These are phyloP conservation scores for Magnusiomyces tetraspermus DNA, from an alignment of 1,139 yeast genomes.

Conservation along the genomic window DNA sequence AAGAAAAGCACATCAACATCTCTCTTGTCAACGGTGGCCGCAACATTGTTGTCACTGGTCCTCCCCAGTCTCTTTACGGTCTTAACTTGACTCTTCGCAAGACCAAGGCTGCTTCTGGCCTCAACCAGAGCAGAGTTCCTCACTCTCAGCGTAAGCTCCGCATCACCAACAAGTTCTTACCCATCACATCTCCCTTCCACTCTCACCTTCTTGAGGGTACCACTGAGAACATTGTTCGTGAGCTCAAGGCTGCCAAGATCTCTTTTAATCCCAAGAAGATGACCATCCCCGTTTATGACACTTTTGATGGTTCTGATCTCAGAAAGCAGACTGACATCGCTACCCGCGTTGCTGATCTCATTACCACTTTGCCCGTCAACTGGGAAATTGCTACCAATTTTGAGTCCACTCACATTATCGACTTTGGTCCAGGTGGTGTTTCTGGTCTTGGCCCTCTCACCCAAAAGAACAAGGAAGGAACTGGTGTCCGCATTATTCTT, in stretches of 20 bases:
- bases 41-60: conserved; percentile 92
- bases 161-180: conserved; percentile 87
- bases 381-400: conserved; percentile 90
- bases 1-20: conserved; percentile 80
- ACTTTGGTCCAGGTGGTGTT: conserved; percentile 98
- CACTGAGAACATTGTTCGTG: conserved; percentile 54
- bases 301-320: conserved; percentile 75
- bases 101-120: conserved; percentile 88
- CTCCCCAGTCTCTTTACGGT: conserved; percentile 98
- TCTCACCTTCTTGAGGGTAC: conserved; percentile 75
- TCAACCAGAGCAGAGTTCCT: conserved; percentile 93
- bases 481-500: conserved; percentile 88
- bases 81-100: conserved; percentile 84
- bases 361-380: conserved; percentile 80
- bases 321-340: conserved; percentile 42
- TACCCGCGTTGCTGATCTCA: conserved; percentile 64
- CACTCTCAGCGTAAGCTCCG: conserved; percentile 85
- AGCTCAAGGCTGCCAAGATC: conserved; percentile 49
- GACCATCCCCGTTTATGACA: conserved; percentile 83
- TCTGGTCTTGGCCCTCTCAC: too few relatives aligned
- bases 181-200: conserved; percentile 95
- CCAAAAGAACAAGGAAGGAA: conserved; percentile 99
- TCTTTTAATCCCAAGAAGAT: conserved; percentile 48
- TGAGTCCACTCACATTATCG: conserved; percentile 76
- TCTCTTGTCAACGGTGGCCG: conserved; percentile 93